Percentiles rank a stretch among this genome's conserved stretches.
phyloP scores from a whole-genome alignment of 2,329 filamentous ascomycete genomes.

The Phaeosphaeria sp. region DNA sequence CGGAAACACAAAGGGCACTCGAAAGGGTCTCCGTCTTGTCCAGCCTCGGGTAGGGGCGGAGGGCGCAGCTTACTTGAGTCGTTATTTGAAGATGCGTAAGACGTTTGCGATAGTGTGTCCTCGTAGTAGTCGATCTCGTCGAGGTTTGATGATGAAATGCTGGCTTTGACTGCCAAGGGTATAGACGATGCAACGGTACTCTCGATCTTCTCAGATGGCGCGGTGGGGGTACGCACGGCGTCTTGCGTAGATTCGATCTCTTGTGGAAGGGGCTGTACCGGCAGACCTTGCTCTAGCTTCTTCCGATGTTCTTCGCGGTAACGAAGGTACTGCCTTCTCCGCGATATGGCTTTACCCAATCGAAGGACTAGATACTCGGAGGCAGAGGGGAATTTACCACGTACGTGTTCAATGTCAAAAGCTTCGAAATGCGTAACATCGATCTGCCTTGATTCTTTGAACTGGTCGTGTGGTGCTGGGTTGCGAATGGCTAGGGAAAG shows the following conservation, averaged over 20 bases:
- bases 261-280: neutral
- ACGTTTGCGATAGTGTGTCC: constrained; percentile 29
- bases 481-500: constrained; percentile 40
- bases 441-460: constrained; percentile 26
- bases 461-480: constrained; percentile 38
- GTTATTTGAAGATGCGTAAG: constrained; percentile 26
- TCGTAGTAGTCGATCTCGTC: constrained; percentile 19
- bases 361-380: constrained; percentile 23
- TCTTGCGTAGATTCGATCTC: neutral
- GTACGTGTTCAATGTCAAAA: constrained; percentile 36
- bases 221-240: neutral
- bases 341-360: constrained; percentile 38
- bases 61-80: constrained; percentile 20
- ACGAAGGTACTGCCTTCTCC: constrained; percentile 36
- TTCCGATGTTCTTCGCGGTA: constrained; percentile 38
- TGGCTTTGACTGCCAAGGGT: constrained; percentile 10
- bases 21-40: constrained; percentile 30
- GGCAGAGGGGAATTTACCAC: constrained; percentile 30
- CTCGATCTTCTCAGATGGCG: constrained; percentile 10
- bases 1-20: constrained; percentile 39
- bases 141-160: neutral
- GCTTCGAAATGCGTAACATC: constrained; percentile 25
- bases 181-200: constrained; percentile 24
- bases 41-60: constrained; percentile 26
- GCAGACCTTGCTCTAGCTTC: constrained; percentile 23